A percentile compares a stretch with the other conserved stretches of the same genome.
These are phyloP conservation scores for Curvularia sp. DNA, from an alignment of 2,329 filamentous ascomycete genomes.

Conservation along the genomic window DNA sequence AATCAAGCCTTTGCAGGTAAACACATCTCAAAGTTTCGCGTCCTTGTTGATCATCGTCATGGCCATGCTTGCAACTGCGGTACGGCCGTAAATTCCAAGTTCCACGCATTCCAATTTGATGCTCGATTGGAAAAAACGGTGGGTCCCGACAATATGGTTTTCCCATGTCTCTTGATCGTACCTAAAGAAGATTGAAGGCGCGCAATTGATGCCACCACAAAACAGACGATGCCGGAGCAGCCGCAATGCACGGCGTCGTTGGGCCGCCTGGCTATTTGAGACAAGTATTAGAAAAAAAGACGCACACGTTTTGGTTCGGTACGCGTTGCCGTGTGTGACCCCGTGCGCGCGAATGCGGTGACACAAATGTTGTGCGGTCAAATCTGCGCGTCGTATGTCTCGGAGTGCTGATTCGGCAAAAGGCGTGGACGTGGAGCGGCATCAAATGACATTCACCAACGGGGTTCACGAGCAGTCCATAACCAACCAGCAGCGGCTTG, in stretches of 20 bases:
- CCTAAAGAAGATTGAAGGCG: not conserved
- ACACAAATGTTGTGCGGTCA: not conserved
- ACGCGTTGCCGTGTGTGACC: not conserved
- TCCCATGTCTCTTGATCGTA: too few species aligned
- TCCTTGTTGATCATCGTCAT: too few species aligned
- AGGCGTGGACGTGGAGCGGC: not conserved
- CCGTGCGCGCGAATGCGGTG: not conserved
- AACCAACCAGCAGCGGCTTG: not conserved
- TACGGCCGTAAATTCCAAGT: too few species aligned
- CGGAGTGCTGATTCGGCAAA: not conserved
- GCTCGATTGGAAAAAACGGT: too few species aligned
- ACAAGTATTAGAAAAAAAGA: not conserved
- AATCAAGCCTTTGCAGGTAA: too few species aligned
- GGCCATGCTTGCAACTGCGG: too few species aligned
- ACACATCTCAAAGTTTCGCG: too few species aligned
- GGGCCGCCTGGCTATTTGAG: not conserved
- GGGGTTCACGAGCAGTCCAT: not conserved
- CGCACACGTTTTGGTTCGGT: not conserved
- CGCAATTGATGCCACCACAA: not conserved
- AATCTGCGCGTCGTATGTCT: not conserved
- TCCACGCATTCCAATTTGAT: too few species aligned
- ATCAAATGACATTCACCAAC: not conserved
- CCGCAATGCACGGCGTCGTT: not conserved
- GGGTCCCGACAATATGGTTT: too few species aligned
- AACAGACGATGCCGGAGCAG: not conserved